Evolutionary conservation across 2,329 filamentous ascomycete species (phyloP).

Genomic region (Calonectria naviculata): DNA sequence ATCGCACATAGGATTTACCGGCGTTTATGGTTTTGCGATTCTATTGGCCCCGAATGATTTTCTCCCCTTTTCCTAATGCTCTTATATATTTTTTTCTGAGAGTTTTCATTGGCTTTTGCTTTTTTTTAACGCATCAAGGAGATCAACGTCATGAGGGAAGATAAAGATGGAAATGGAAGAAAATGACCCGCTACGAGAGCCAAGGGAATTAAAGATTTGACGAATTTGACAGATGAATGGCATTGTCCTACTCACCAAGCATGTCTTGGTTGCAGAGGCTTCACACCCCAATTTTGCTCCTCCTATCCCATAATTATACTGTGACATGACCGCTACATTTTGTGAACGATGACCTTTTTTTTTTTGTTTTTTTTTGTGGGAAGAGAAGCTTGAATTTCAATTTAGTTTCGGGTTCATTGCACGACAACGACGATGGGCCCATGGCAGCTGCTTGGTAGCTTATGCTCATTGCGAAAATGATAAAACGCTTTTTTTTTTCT

Average conservation of each 20-base stretch:
- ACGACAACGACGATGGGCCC: slow-evolving; percentile 18
- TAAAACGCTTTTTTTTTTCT: slow-evolving; percentile 31
- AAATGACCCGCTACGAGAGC: slow-evolving; percentile 33
- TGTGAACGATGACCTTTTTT: not conserved
- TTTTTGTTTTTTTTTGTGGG: not conserved
- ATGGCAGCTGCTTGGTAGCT: slow-evolving; percentile 20
- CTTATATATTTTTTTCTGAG: slow-evolving; percentile 21
- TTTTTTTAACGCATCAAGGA: slow-evolving; percentile 25
- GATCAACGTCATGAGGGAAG: slow-evolving; percentile 33
- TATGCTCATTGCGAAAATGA: slow-evolving; percentile 26
- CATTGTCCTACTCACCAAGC: slow-evolving; percentile 24
- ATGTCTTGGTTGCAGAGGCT: slow-evolving; percentile 23
- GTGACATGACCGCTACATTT: not conserved
- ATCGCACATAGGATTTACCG: slow-evolving; percentile 35
- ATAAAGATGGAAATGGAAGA: slow-evolving; percentile 15
- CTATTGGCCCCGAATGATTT: slow-evolving; percentile 10
- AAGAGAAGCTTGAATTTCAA: not conserved
- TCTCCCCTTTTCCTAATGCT: slow-evolving; percentile 13
- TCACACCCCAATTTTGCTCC: slow-evolving; percentile 17
- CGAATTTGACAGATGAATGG: slow-evolving; percentile 38
- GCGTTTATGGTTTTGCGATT: slow-evolving; percentile 38
- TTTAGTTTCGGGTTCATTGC: not conserved
- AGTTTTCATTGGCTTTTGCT: slow-evolving; percentile 25
- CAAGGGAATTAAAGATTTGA: slow-evolving; percentile 27
- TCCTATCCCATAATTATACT: not conserved